Conservation (phyloP, 495 filamentous ascomycete species). For the Lasiosphaeria ovina region DNA sequence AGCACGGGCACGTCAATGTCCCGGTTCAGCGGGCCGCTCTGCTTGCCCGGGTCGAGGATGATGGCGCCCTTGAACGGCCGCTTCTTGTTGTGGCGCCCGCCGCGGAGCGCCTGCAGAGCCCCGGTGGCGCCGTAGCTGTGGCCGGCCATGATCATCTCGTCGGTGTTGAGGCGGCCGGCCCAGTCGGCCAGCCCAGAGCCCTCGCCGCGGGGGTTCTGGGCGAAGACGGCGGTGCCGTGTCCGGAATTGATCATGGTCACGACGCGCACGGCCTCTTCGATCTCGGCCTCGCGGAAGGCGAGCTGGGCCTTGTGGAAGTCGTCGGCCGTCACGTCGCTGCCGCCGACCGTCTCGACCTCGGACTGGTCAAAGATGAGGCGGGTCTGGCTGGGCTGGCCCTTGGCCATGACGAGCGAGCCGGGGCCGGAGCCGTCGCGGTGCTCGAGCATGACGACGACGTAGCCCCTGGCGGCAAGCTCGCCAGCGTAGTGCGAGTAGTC, state of each 20-base stretch:
- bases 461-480: conserved; percentile 52
- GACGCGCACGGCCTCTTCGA: conserved; percentile 47
- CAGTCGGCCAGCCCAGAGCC: conserved; percentile 30
- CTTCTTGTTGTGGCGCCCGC: conserved; percentile 28
- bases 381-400: conserved; percentile 24
- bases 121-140: conserved; percentile 56
- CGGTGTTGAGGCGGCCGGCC: conserved; percentile 36
- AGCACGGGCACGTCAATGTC: conserved; percentile 49
- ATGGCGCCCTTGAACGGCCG: conserved; percentile 44
- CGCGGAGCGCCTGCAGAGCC: conserved; percentile 48
- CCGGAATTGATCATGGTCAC: conserved; percentile 45
- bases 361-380: conserved; percentile 29
- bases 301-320: conserved; percentile 49
- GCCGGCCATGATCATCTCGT: conserved; percentile 46
- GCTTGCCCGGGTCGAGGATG: conserved; percentile 53
- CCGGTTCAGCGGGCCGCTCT: conserved; percentile 49
- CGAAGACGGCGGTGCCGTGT: conserved; percentile 33
- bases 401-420: conserved; percentile 39
- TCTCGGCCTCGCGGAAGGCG: conserved; percentile 52
- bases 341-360: conserved; percentile 27
- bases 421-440: conserved; percentile 55
- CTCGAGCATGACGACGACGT: conserved; percentile 51
- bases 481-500: conserved; percentile 54
- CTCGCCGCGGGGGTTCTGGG: conserved; percentile 34
- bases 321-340: conserved; percentile 24